Evolutionary conservation across 176 grass and related monocot species (phyloP).

Genomic region (Carex cristatella): DNA sequence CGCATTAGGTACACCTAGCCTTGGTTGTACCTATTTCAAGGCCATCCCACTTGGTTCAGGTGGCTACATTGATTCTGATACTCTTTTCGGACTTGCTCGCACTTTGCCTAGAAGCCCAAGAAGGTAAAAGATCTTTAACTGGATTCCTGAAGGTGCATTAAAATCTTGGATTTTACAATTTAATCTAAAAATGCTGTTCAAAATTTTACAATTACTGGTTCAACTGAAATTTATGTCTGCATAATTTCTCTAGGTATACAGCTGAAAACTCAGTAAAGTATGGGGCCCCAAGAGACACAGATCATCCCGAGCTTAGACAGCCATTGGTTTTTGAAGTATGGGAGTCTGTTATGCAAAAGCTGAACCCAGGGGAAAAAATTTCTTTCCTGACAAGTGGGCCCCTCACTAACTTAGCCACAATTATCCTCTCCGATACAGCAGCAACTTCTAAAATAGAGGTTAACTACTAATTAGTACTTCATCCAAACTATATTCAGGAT

Average conservation of each 20-base stretch:
- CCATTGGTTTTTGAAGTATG: slow-evolving; percentile 76
- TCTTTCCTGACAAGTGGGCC: slow-evolving; percentile 66
- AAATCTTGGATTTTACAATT: not conserved
- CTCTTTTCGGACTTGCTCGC: slow-evolving; percentile 65
- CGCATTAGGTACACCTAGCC: slow-evolving; percentile 48
- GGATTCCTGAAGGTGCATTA: not conserved
- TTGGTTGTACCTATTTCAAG: slow-evolving; percentile 60
- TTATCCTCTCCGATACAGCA: slow-evolving; percentile 48
- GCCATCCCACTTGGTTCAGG: slow-evolving; percentile 70
- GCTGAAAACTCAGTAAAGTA: slow-evolving; percentile 65
- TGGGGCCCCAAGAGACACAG: slow-evolving; percentile 75
- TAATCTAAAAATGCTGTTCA: not conserved
- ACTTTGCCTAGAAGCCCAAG: slow-evolving; percentile 76
- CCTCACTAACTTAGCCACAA: slow-evolving; percentile 81
- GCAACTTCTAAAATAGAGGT: slow-evolving; percentile 51
- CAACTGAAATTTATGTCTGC: not conserved
- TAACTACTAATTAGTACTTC: not conserved
- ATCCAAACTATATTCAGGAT: slow-evolving; percentile 9
- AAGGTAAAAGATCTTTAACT: slow-evolving; percentile 42
- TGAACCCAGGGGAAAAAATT: slow-evolving; percentile 52
- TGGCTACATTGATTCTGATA: slow-evolving; percentile 76
- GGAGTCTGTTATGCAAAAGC: slow-evolving; percentile 42
- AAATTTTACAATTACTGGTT: not conserved
- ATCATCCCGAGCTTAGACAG: slow-evolving; percentile 66
- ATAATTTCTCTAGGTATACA: slow-evolving; percentile 46